Base-by-base conservation (phyloP, 176 grass and related monocot species). In the Cenchrus americanus region DNA sequence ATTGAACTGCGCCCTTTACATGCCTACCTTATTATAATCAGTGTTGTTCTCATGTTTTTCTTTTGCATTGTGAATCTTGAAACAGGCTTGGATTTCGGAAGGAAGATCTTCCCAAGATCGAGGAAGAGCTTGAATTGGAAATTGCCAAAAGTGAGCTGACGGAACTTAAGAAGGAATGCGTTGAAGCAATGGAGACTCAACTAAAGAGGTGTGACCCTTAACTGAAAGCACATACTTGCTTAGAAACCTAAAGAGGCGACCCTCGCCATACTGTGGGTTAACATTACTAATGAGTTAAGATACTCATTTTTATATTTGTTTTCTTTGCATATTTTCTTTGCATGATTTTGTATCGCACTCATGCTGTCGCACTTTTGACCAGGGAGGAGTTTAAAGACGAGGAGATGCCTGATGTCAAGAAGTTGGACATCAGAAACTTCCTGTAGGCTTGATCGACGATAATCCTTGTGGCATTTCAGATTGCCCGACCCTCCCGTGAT, bases 361-460 rank as follows among this genome's bases (percentile, higher is more conserved):
- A 48, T 15, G 14, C 42, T n/a, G 55, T 11, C n/a, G 5, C 58
- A 24, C 58, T 61, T 76, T 42, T 61, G 72, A 51, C 19, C 84
- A 99, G 97, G 91, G 97, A 99, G 83, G 97, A 99, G 81, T 99
- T 99, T 50, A 90, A 96, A 85, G 97, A 92, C 59, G 97, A 99
- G 75, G 69, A 80, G 86, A 92, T 96, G 93, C 88, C 91, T 86
- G 91, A 96, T 68, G 78, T 89, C 18, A 96, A 66, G 86, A 86
- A 85, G 24, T 55, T 99, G 83, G 97, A 99, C 80, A 95, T 99
- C 50, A 92, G 97, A 84, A 89, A 92, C 30, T 96, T 87, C 60
- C 69, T 99, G 53, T 99, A 90, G 80, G 69, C 32, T 44, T 80
- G 67, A 75, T 37, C 14, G 46, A 84, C 10, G 14, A 62, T 60